A percentile compares a stretch with the other conserved stretches of the same genome.
Conservation (phyloP, 2,329 filamentous ascomycete species). For the Fusarium nematophilum region DNA sequence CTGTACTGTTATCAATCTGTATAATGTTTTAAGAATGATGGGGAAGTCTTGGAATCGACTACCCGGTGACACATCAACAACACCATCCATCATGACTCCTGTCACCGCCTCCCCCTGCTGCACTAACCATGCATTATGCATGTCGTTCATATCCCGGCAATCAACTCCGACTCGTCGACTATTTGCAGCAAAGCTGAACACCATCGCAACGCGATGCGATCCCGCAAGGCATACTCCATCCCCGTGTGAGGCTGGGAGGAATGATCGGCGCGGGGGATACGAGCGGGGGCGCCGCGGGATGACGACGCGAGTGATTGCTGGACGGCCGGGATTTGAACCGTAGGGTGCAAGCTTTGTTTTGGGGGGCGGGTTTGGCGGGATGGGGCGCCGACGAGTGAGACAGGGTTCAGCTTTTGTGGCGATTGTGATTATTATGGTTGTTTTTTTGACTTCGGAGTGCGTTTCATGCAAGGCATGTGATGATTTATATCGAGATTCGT, state of each 20-base stretch:
- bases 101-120: background rate
- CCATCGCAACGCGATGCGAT: too few species aligned
- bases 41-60: background rate
- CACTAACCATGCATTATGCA: background rate
- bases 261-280: constrained; percentile 7
- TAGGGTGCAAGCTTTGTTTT: too few species aligned
- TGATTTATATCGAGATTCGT: too few species aligned
- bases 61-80: background rate
- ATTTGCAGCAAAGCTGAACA: too few species aligned
- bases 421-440: too few species aligned
- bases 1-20: background rate
- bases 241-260: background rate
- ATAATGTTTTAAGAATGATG: background rate
- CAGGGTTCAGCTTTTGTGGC: too few species aligned
- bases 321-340: background rate
- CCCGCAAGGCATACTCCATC: background rate
- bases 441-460: too few species aligned
- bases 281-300: background rate
- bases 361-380: too few species aligned
- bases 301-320: constrained; percentile 9
- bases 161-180: background rate
- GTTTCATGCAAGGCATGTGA: too few species aligned
- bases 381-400: too few species aligned
- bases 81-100: background rate
- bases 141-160: background rate